Evolutionary conservation across 371 early-diverging fungal species (phyloP), one percentile per base, ranked within the genome.

Genomic region (Mortierella sp.): DNA sequence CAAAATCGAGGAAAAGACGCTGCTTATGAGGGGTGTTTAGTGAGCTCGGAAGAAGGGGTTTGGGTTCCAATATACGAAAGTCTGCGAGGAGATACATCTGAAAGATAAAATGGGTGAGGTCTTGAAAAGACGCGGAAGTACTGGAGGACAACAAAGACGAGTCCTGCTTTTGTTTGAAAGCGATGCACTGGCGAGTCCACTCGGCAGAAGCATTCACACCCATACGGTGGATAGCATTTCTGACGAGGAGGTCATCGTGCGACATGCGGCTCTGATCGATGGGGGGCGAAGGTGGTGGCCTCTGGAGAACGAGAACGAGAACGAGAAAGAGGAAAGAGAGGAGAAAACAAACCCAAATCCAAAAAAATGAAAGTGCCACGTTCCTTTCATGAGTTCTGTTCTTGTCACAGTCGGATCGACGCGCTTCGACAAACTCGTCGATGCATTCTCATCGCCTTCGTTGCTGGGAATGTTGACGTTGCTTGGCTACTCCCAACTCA

Each of bases 361-460:
- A 46, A 43, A 41, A 51, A 61, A 52, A 52, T 61, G 52, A 9
- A 18, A 21, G n/a, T n/a, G n/a, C n/a, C n/a, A 34, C 19, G 42
- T 30, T 30, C 23, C 8, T 38, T 51, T n/a, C 47, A n/a, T n/a
- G n/a, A 31, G 43, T 30, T 39, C 28, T 7, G 81, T 89, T 13
- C 94, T 95, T 71, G 88, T 95, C 28, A 96, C 96, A 0, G 96
- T 97, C 10, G 97, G 97, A 16, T 91, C 95, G 10, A 95, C 96
- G 6, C 87, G 90, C 0, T 97, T 97, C 69, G 93, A 94, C 68
- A 82, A 82, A 5, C 86, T 97, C 18, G 81, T 95, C 38, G 48
- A 61, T 12, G 67, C 80, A 4, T 81, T 85, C 3, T 76, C 82
- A 31, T 76, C 83, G 7, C 30, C 53, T 0, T 58, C 78, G n/a